Base-by-base conservation (phyloP, 139 green algal species). In the Chlamydomonas schloesseri region DNA sequence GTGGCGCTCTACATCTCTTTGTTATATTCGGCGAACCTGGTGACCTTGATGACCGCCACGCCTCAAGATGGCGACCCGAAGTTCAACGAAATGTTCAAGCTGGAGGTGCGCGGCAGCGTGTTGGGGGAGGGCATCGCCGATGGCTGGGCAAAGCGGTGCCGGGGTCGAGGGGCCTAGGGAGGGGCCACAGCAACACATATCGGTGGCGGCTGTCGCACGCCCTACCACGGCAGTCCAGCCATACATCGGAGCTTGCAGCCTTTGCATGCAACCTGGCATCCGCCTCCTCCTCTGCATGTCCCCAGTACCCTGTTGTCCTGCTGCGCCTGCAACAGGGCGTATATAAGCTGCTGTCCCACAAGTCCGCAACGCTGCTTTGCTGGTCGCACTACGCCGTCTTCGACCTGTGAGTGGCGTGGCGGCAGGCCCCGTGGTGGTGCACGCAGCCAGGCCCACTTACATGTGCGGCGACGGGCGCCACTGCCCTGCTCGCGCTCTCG, bases 371-470 rank as follows among this genome's bases (percentile, higher is more conserved):
- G 79, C 31, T 85, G 47, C 79, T 67, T 14, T 53, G 31, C 50
- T 76, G 65, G 67, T 31, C 55, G 8, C 79, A 85, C 79, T 85
- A 77, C 79, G 47, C 47, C n/a, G 65, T 47, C 47, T 76, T 85
- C 24, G 79, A 85, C 79, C 79, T 85, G 79, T 85, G 79, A 84
- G 78, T 55, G n/a, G n/a, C n/a, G n/a, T n/a, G n/a, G n/a, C n/a
- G n/a, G n/a, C n/a, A n/a, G n/a, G n/a, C n/a, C n/a, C n/a, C n/a
- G n/a, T n/a, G n/a, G n/a, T n/a, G n/a, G n/a, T n/a, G n/a, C n/a
- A n/a, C n/a, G n/a, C n/a, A n/a, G n/a, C n/a, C n/a, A n/a, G n/a
- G n/a, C n/a, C n/a, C n/a, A n/a, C n/a, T n/a, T n/a, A n/a, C n/a
- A n/a, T n/a, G n/a, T n/a, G n/a, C n/a, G n/a, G n/a, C n/a, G n/a